These are phyloP conservation scores for Platanus orientalis DNA, from an alignment of 164 flowering plant genomes.

Conservation along the genomic window DNA sequence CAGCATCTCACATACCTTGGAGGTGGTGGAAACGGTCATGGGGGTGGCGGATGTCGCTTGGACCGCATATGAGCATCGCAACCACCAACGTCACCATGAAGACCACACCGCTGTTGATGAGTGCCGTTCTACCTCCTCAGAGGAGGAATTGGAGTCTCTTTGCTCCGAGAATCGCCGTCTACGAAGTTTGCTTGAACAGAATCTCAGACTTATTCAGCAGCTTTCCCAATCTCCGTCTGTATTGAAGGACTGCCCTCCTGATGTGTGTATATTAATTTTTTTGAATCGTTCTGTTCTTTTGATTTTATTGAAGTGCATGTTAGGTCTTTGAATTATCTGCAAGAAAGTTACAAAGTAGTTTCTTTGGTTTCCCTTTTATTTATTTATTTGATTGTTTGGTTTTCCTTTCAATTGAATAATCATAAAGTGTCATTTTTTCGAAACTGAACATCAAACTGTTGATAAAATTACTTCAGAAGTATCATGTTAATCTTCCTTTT, in stretches of 20 bases:
- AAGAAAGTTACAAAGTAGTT: too few relatives aligned
- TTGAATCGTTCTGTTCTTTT: not conserved
- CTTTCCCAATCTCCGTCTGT: constrained; percentile 46
- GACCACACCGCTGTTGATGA: constrained; percentile 9
- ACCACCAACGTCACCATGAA: constrained; percentile 36
- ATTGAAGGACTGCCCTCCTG: constrained; percentile 65
- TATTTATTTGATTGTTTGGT: too few relatives aligned
- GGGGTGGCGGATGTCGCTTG: constrained; percentile 74
- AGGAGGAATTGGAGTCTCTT: constrained; percentile 14
- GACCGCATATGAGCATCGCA: constrained; percentile 62
- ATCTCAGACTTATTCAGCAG: constrained; percentile 53
- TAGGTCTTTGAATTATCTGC: too few relatives aligned
- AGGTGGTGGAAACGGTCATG: constrained; percentile 31
- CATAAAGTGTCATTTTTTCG: too few relatives aligned
- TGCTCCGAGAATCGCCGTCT: constrained; percentile 60
- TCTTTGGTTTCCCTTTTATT: too few relatives aligned
- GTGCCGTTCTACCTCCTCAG: not conserved
- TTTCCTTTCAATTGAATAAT: too few relatives aligned
- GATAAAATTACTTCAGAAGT: too few relatives aligned
- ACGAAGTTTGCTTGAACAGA: constrained; percentile 49
- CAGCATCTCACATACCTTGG: constrained; percentile 11
- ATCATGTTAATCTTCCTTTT: too few relatives aligned
- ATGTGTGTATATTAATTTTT: constrained; percentile 32
- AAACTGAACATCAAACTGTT: too few relatives aligned
- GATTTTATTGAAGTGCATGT: too few relatives aligned